Evolutionary conservation across 2,329 filamentous ascomycete genomes (phyloP).

Genomic region (Botrytis aclada): DNA sequence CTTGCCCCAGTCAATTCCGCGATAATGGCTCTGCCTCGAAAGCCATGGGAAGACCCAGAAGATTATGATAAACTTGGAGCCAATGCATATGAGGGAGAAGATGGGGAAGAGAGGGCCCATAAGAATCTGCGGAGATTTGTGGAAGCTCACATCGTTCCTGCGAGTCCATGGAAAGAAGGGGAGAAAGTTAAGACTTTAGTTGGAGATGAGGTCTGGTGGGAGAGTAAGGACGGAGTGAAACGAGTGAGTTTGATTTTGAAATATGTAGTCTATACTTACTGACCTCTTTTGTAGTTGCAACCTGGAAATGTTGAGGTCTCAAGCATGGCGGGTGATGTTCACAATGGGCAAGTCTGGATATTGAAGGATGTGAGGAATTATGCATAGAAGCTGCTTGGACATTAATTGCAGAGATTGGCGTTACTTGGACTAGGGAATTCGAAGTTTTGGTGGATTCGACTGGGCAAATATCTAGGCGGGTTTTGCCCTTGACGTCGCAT

Average conservation of each 20-base stretch:
- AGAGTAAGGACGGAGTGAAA: conserved; percentile 63
- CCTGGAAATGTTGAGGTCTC: conserved; percentile 78
- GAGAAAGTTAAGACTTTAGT: conserved; percentile 64
- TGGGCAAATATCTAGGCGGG: background rate
- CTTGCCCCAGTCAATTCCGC: conserved; percentile 84
- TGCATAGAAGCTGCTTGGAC: conserved; percentile 21
- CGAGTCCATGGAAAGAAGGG: conserved; percentile 70
- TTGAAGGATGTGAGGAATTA: conserved; percentile 53
- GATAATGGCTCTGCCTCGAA: conserved; percentile 72
- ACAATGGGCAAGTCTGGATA: conserved; percentile 75
- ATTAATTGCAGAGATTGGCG: background rate
- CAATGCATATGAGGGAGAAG: conserved; percentile 70
- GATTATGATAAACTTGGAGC: conserved; percentile 69
- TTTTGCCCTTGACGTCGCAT: background rate
- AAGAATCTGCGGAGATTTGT: conserved; percentile 78
- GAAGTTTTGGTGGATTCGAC: background rate
- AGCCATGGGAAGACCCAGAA: conserved; percentile 77
- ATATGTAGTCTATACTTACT: background rate
- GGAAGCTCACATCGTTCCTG: conserved; percentile 75
- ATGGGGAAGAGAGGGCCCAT: conserved; percentile 72
- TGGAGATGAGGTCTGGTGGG: conserved; percentile 78
- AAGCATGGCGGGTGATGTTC: conserved; percentile 68
- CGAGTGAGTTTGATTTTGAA: conserved; percentile 49
- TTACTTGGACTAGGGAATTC: background rate
- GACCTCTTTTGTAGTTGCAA: conserved; percentile 55